A percentile compares a stretch with the other conserved stretches of the same genome.
These are phyloP conservation scores for Viridothelium virens DNA, from an alignment of 495 filamentous ascomycete genomes.

Conservation along the genomic window DNA sequence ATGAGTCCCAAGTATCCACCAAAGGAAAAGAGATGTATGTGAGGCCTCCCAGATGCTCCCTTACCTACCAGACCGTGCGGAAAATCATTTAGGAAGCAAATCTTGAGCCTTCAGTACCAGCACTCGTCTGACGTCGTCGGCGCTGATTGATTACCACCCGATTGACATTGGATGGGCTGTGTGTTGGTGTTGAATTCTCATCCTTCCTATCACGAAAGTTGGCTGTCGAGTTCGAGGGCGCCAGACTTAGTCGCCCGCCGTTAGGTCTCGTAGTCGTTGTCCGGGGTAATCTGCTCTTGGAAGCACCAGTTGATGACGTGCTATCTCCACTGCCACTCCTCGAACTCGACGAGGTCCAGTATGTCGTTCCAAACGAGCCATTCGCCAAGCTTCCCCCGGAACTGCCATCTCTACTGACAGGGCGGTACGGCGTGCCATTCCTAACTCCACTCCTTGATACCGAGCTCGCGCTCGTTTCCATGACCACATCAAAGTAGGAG, in stretches of 20 bases:
- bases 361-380: background rate
- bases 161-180: background rate
- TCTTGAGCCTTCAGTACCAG: conserved; percentile 2
- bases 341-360: background rate
- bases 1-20: too few species aligned
- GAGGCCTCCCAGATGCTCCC: too few species aligned
- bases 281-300: conserved; percentile 20
- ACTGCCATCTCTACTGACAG: conserved; percentile 23
- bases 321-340: conserved; percentile 2
- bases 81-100: background rate
- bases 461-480: conserved; percentile 17
- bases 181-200: background rate
- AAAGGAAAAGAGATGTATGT: background rate
- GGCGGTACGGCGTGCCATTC: conserved; percentile 24
- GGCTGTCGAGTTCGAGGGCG: conserved; percentile 1
- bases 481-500: conserved; percentile 22
- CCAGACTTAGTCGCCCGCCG: conserved; percentile 10
- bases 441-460: conserved; percentile 6
- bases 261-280: conserved; percentile 15
- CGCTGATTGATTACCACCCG: conserved; percentile 4
- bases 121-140: background rate
- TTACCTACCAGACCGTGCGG: too few species aligned
- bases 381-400: conserved; percentile 13
- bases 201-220: conserved; percentile 2
- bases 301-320: background rate